phyloP scores from a whole-genome alignment of 768 basidiomycete species.

The Amanita fuliginea region DNA sequence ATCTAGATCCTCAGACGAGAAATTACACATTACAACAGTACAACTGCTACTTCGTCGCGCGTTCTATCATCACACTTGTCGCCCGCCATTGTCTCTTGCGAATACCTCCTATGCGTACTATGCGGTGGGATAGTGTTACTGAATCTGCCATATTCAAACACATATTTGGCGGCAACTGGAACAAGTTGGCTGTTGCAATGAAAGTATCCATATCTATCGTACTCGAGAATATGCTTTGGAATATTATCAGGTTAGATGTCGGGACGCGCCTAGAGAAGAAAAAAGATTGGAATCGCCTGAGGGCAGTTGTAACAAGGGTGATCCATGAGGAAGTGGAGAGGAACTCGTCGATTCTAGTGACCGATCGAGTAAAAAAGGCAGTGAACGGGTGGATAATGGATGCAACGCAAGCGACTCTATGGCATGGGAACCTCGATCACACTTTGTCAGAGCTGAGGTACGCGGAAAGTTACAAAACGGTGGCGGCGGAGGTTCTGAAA shows the following conservation, averaged over 20 bases:
- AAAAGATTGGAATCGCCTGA: background rate
- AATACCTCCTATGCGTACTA: no score
- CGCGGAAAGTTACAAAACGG: background rate
- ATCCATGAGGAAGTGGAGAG: background rate
- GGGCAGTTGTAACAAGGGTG: background rate
- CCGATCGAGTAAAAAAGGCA: background rate
- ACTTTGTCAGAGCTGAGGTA: background rate
- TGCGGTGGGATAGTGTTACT: background rate
- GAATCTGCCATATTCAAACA: background rate
- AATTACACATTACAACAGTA: constrained; percentile 2
- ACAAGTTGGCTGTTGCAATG: background rate
- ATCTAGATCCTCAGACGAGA: background rate
- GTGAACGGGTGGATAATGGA: background rate
- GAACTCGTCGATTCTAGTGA: background rate
- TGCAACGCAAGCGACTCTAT: background rate
- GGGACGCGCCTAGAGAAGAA: background rate
- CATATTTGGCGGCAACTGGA: background rate
- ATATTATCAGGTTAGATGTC: background rate
- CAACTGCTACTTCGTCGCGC: constrained; percentile 3
- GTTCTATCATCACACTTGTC: background rate
- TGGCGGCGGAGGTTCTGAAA: background rate
- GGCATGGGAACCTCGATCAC: background rate
- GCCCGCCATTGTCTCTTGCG: background rate
- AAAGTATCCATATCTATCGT: background rate
- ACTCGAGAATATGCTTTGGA: background rate